Conservation (phyloP, 139 green algal genomes). For the Monoraphidium neglectum region DNA sequence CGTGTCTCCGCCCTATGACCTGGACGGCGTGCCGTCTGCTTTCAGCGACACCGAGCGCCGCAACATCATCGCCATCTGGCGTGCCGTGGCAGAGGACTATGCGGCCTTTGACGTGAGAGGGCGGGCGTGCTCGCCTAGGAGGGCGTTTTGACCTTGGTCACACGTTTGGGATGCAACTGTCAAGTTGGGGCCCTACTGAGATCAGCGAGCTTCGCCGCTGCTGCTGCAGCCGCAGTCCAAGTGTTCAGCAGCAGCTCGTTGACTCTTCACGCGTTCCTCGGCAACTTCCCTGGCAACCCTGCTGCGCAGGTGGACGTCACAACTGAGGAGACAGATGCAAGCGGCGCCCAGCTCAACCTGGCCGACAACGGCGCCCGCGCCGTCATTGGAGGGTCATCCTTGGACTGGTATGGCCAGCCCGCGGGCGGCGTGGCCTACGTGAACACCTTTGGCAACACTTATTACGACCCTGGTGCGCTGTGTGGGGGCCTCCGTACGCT, state of each 20-base stretch:
- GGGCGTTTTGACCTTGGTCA: no score
- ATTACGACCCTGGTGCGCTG: neutral
- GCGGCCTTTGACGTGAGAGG: neutral
- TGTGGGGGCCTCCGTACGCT: no score
- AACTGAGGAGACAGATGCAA: neutral
- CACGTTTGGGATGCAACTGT: no score
- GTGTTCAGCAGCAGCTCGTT: no score
- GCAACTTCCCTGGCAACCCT: no score
- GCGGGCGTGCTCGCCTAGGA: no score
- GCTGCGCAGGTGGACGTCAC: no score
- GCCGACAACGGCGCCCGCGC: neutral
- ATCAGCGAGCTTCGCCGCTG: no score
- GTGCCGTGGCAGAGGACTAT: conserved; percentile 1
- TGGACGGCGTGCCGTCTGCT: neutral
- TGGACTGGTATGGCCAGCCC: neutral
- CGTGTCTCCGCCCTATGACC: neutral
- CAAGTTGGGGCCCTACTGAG: no score
- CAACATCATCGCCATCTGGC: neutral
- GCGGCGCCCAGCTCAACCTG: neutral
- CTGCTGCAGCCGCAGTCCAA: no score
- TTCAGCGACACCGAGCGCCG: neutral
- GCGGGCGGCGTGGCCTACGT: neutral
- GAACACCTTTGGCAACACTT: neutral
- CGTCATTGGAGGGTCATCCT: neutral
- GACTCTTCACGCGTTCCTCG: no score